Evolutionary conservation across 345 rosid genomes (phyloP), one percentile per base, ranked within the genome.

Genomic region (Mallotus nudiflorus): DNA sequence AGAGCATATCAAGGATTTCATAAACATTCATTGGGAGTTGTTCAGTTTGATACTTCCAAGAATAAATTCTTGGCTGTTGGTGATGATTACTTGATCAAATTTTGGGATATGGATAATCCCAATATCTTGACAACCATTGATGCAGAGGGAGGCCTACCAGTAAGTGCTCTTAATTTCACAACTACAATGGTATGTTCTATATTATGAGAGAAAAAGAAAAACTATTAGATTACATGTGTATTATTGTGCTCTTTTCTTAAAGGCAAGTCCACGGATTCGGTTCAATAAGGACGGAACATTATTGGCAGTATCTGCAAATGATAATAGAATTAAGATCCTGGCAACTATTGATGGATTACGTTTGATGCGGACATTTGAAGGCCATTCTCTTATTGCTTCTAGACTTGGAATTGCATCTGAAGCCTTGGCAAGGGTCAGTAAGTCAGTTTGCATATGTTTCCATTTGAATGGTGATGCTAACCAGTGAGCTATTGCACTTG

Each of bases 111-210:
- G 80, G 76, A 77, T 50, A 72, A 56, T 49, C 46, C 70, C 35
- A 63, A 57, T 61, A 20, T 72, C 29, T 71, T 72, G 68, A 55
- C 69, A 40, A 54, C 58, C 24, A 67, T 68, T 44, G 73, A 77
- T 62, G 80, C 80, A 22, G 80, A 72, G 20, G 80, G 80, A 52
- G 76, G 76, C 39, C 58, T 77, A 27, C 80, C 76, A 19, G 80
- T 77, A 62, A 71, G 75, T 19, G 27, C 2, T 73, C 37, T 22
- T 35, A 46, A 39, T 22, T 51, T 66, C 52, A 48, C 55, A 46
- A 4, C 48, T 57, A 35, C n/a, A 48, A 16, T 40, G 22, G 46
- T 6, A 42, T 27, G 49, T 22, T 31, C 49, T 24, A 15, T 52
- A 39, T 9, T 33, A 42, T 29, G n/a, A 62, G 1, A 15, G 6